A percentile compares a stretch with the other conserved stretches of the same genome.
Conservation (phyloP, 164 flowering plant genomes). For the Dillenia turbinata region DNA sequence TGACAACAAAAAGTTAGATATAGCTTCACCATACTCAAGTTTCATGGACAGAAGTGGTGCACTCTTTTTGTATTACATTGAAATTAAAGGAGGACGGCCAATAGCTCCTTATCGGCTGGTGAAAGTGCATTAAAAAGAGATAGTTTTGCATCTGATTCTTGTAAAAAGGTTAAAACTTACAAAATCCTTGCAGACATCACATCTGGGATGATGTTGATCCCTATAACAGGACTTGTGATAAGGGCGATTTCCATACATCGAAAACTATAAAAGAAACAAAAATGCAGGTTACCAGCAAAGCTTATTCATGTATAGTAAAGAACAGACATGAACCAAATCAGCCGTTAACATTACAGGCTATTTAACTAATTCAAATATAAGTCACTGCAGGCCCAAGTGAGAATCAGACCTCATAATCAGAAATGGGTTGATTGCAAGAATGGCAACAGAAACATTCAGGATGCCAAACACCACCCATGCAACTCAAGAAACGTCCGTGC, state of each 20-base stretch:
- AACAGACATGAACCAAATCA: no score
- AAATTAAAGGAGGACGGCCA: no score
- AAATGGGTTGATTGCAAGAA: conserved; percentile 75
- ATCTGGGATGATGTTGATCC: conserved; percentile 87
- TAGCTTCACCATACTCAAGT: no score
- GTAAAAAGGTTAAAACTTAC: conserved; percentile 37
- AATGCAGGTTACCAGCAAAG: conserved; percentile 5
- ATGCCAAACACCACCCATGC: conserved; percentile 94
- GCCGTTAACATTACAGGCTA: not conserved
- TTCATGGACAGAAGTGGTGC: no score
- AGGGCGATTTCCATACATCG: conserved; percentile 73
- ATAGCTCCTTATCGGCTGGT: no score
- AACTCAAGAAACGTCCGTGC: conserved; percentile 82
- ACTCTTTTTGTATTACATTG: no score
- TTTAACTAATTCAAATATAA: not conserved
- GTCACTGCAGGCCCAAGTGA: not conserved
- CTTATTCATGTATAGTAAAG: conserved; percentile 1
- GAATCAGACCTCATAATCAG: conserved; percentile 77
- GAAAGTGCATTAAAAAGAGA: no score
- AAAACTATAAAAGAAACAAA: conserved; percentile 50
- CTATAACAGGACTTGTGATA: conserved; percentile 91
- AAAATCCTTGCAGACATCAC: conserved; percentile 89
- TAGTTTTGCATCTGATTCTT: no score
- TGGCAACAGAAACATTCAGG: conserved; percentile 97
- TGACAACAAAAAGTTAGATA: no score